These are phyloP conservation scores for Striga asiatica DNA, from an alignment of 257 asterid species.

Conservation along the genomic window DNA sequence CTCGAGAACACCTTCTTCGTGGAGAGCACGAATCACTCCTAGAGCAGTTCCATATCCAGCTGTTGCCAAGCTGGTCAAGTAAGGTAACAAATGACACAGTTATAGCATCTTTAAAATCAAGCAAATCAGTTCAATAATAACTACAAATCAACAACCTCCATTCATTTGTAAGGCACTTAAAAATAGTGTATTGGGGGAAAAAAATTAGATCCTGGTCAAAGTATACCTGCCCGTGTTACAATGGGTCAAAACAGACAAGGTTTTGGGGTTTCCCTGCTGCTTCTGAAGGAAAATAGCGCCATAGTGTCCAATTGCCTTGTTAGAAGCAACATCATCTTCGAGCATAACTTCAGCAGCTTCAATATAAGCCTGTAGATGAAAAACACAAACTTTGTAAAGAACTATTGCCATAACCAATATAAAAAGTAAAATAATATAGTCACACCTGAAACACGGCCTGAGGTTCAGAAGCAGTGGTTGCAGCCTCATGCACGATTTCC, in stretches of 20 bases:
- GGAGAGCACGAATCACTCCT: slow-evolving; percentile 89
- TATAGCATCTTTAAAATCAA: slow-evolving; percentile 14
- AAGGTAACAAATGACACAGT: slow-evolving; percentile 11
- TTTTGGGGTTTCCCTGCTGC: slow-evolving; percentile 28
- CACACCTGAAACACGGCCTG: slow-evolving; percentile 54
- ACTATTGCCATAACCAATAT: too few relatives aligned
- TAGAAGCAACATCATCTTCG: slow-evolving; percentile 79
- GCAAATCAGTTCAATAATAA: too few relatives aligned
- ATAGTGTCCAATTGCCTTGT: slow-evolving; percentile 71
- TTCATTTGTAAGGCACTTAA: not conserved
- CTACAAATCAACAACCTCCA: not conserved
- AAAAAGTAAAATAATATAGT: too few relatives aligned
- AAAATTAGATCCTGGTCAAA: slow-evolving; percentile 2
- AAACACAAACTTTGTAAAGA: not conserved
- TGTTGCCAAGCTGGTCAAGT: slow-evolving; percentile 63
- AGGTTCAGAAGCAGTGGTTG: slow-evolving; percentile 42
- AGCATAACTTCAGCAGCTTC: slow-evolving; percentile 87
- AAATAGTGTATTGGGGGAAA: not conserved
- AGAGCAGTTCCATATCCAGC: slow-evolving; percentile 99
- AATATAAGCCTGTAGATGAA: slow-evolving; percentile 45
- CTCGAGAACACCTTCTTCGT: slow-evolving; percentile 56
- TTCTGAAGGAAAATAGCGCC: slow-evolving; percentile 61
- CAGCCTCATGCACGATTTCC: slow-evolving; percentile 41
- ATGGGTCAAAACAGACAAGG: slow-evolving; percentile 74
- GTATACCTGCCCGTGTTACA: slow-evolving; percentile 98